Base-by-base conservation (phyloP, 371 early-diverging fungal genomes). In the Saksenaea vasiformis region DNA sequence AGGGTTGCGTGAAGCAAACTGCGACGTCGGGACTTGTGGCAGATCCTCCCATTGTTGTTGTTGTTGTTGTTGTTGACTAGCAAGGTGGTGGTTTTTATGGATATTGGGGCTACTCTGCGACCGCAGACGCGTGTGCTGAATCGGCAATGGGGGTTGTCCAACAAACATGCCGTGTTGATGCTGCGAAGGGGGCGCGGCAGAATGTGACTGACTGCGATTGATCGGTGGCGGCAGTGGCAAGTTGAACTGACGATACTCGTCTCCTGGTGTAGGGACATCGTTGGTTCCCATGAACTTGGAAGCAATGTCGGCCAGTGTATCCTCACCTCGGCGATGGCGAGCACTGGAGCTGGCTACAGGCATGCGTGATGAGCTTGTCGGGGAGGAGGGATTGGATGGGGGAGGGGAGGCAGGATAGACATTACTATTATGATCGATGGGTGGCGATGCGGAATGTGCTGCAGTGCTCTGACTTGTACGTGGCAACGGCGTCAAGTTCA, bases 101-200 rank as follows among this genome's bases (percentile, higher is more conserved):
- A 89, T 87, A 70, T 87, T 87, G 36, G 89, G 87, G 60, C 83
- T 87, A 65, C 87, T 87, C 54, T 85, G 86, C 5, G 87, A 85
- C 28, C 89, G 78, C 31, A 80, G 66, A n/a, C 87, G 84, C 15
- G 80, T 72, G 8, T 68, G 79, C 14, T 70, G 39, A 68, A 43
- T 70, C 69, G 53, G 36, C 60, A 63, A 1, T 51, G 66, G 54
- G 35, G 37, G 17, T 22, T 34, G 59, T 9, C 34, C 1, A 17
- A 34, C 36, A 54, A 70, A 91, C 89, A 58, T 90, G 86, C 67
- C 88, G 89, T 66, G 92, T 75, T 70, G 89, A 91, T 63, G 90
- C 54, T 44, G 53, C 2, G 65, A 61, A n/a, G 68, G 22, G 27
- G 68, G 31, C 31, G 31, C 69, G 17, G 71, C 65, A 4, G 80